These are phyloP conservation scores for Rutstroemia sp. DNA, from an alignment of 2,329 filamentous ascomycete species.

Conservation along the genomic window DNA sequence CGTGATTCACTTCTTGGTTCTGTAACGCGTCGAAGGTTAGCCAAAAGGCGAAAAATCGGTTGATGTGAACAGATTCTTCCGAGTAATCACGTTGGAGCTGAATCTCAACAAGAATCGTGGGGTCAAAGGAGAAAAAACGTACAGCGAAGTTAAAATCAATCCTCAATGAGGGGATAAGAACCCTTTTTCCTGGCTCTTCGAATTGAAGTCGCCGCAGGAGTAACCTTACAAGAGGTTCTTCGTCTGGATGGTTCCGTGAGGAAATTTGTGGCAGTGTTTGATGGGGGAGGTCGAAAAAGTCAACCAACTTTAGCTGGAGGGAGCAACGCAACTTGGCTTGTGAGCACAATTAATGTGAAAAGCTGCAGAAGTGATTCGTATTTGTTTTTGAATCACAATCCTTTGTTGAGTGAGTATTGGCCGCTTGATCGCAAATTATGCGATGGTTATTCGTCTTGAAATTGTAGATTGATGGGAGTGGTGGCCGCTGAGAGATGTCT, in stretches of 20 bases:
- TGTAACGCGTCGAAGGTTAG: slow-evolving; percentile 1
- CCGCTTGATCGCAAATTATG: slow-evolving; percentile 1
- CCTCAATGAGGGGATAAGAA: slow-evolving; percentile 3
- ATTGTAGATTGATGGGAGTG: too few species aligned
- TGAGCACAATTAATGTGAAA: neutral
- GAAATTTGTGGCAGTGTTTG: neutral
- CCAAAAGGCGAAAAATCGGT: neutral
- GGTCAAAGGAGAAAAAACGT: neutral
- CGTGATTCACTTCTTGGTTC: slow-evolving; percentile 5
- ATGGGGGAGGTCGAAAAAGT: neutral
- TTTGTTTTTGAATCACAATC: neutral
- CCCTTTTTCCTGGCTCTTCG: neutral
- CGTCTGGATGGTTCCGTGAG: neutral
- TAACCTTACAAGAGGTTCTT: neutral
- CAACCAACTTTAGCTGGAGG: neutral
- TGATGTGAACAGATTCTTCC: neutral
- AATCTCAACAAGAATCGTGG: slow-evolving; percentile 6
- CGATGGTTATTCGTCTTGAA: neutral
- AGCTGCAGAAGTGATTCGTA: neutral
- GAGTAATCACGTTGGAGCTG: neutral
- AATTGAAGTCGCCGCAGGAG: neutral
- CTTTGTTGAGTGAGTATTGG: neutral
- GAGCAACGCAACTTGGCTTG: neutral
- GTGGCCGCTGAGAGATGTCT: neutral
- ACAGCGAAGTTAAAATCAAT: slow-evolving; percentile 6